A percentile compares a stretch with the other conserved stretches of the same genome.
These are phyloP conservation scores for Lithospermum erythrorhizon DNA, from an alignment of 257 asterid species.

Conservation along the genomic window DNA sequence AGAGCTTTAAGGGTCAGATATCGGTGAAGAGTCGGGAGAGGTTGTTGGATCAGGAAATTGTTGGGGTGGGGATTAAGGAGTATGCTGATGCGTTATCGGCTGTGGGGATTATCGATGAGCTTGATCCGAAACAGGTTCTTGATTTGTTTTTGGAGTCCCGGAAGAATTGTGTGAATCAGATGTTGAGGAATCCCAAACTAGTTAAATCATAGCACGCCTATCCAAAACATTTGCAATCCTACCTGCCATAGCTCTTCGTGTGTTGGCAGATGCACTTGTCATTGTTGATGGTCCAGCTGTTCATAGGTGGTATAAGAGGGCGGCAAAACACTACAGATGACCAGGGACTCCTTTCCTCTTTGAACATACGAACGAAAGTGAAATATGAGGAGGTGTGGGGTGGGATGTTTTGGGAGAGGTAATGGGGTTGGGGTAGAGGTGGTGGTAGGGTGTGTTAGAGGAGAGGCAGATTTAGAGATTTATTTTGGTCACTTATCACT, in stretches of 20 bases:
- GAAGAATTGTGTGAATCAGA: slow-evolving; percentile 63
- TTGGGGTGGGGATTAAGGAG: slow-evolving; percentile 51
- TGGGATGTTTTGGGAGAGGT: too few relatives aligned
- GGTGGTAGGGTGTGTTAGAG: too few relatives aligned
- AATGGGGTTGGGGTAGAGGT: too few relatives aligned
- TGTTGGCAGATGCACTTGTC: slow-evolving; percentile 76
- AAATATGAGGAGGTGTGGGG: too few relatives aligned
- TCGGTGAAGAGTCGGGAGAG: slow-evolving; percentile 87
- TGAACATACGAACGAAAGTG: slow-evolving; percentile 35
- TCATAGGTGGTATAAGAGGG: slow-evolving; percentile 89
- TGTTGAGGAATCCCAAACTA: slow-evolving; percentile 82
- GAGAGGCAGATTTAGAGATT: too few relatives aligned
- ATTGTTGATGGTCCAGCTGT: slow-evolving; percentile 90
- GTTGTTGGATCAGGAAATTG: slow-evolving; percentile 53
- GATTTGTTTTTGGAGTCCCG: slow-evolving; percentile 70
- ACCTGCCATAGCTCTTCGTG: slow-evolving; percentile 88
- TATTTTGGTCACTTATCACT: too few relatives aligned
- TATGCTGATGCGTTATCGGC: slow-evolving; percentile 96
- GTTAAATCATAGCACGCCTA: slow-evolving; percentile 64
- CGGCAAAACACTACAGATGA: slow-evolving; percentile 98
- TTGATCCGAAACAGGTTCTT: slow-evolving; percentile 71
- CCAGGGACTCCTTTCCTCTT: slow-evolving; percentile 93
- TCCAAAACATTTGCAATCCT: slow-evolving; percentile 96
- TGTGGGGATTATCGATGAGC: slow-evolving; percentile 73
- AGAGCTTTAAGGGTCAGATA: slow-evolving; percentile 88